Evolutionary conservation across 495 filamentous ascomycete species (phyloP).

Genomic region (Penicillium waksmanii): DNA sequence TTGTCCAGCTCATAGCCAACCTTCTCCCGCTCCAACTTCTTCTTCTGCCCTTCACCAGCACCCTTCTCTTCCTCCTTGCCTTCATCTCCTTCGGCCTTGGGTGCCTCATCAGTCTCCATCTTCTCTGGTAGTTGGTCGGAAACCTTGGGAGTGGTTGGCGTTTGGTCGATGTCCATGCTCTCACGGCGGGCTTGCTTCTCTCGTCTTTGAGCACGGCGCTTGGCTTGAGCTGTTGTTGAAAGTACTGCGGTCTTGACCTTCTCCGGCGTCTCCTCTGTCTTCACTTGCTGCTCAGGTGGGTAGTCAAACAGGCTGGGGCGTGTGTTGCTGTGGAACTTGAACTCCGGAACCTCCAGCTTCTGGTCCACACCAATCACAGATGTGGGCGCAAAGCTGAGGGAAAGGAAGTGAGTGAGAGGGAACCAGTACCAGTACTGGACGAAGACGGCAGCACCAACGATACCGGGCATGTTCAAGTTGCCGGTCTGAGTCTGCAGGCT

Average conservation of each 20-base stretch:
- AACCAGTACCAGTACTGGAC: slow-evolving; percentile 99
- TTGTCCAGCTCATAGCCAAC: slow-evolving; percentile 95
- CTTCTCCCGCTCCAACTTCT: slow-evolving; percentile 95
- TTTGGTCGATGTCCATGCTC: slow-evolving; percentile 86
- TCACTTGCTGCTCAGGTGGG: slow-evolving; percentile 92
- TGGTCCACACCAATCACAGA: slow-evolving; percentile 93
- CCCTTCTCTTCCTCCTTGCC: slow-evolving; percentile 69
- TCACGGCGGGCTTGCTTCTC: slow-evolving; percentile 72
- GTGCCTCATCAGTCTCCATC: slow-evolving; percentile 86
- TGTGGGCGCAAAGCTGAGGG: slow-evolving; percentile 89
- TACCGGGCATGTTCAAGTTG: slow-evolving; percentile 95
- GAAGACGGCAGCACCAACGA: slow-evolving; percentile 97
- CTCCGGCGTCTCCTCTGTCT: slow-evolving; percentile 88
- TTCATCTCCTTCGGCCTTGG: slow-evolving; percentile 62
- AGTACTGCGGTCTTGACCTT: slow-evolving; percentile 95
- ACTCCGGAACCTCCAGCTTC: slow-evolving; percentile 89
- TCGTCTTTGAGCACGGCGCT: slow-evolving; percentile 81
- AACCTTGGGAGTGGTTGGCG: slow-evolving; percentile 76
- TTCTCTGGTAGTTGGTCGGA: slow-evolving; percentile 68
- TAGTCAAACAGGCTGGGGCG: slow-evolving; percentile 97
- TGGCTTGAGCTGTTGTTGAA: slow-evolving; percentile 95
- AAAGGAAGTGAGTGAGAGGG: slow-evolving; percentile 96
- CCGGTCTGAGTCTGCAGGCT: slow-evolving; percentile 96
- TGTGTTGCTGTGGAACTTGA: slow-evolving; percentile 95
- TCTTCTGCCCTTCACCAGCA: slow-evolving; percentile 59